Evolutionary conservation across 1,284 basidiomycete genomes (phyloP), one percentile per base, ranked within the genome.

Genomic region (Ustilago sp.): DNA sequence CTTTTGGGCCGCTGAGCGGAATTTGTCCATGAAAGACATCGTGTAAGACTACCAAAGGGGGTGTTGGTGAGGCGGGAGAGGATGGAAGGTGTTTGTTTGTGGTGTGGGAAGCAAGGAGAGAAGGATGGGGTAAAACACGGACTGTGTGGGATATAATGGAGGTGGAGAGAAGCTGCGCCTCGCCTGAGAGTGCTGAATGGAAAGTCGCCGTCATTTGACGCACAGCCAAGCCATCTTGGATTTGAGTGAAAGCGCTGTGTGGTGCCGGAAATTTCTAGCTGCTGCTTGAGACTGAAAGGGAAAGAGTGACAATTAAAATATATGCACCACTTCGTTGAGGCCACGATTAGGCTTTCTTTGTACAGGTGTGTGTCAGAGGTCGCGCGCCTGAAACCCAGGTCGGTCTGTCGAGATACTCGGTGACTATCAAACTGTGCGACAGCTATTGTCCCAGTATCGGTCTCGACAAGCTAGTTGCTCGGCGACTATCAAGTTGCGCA

Each of bases 1-100:
- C 84, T 93, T 93, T 84, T 91, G 89, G 0, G 94, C 94, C 3
- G 93, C 93, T 63, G 88, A 89, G 73, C 88, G 90, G 88, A 95
- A 93, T 86, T 93, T 93, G 86, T 93, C 91, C 67, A 95, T 87
- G 87, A 94, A 89, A 50, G 90, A 89, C 80, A 84, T 84, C 15
- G 13, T 68, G 43, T 6, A n/a, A 19, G 23, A 23, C 2, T 43
- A 5, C 39, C 2, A 36, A 38, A 41, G 45, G 23, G 23, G 6
- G 48, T 31, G 23, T 28, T 28, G 48, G 31, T 50, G 48, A 11
- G 12, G 48, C 2, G 28, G 31, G 31, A 48, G 28, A 7, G 47
- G 8, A 13, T 9, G 48, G 34, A 45, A 19, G 3, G 8, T 8
- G 43, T 13, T 31, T 8, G 28, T 31, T 31, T 15, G 23, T 50